Conservation (phyloP, 192 early-diverging fungal species). For the Funneliformis geosporum region DNA sequence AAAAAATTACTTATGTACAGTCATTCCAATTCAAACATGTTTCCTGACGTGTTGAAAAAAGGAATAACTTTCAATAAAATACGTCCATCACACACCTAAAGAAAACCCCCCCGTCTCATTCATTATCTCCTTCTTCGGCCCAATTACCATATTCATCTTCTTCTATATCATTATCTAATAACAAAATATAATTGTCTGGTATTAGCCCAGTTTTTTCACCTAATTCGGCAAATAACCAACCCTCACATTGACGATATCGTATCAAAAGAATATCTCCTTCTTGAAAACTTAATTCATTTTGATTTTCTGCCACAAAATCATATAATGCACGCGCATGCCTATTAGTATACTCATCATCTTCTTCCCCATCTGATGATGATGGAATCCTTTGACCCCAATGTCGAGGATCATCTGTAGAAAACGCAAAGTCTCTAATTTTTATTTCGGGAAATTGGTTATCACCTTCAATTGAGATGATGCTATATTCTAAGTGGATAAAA, state of each 20-base stretch:
- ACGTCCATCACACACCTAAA: not conserved
- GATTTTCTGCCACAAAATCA: slow-evolving; percentile 74
- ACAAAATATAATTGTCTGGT: slow-evolving; percentile 71
- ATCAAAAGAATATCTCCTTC: slow-evolving; percentile 68
- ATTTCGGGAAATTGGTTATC: not conserved
- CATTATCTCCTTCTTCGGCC: not conserved
- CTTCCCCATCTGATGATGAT: slow-evolving; percentile 35
- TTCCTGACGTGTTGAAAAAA: not conserved
- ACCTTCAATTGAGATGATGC: not conserved
- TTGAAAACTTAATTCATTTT: slow-evolving; percentile 65
- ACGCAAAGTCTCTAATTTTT: slow-evolving; percentile 32
- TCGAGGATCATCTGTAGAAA: slow-evolving; percentile 15
- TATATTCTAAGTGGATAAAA: not conserved
- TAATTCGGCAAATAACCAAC: slow-evolving; percentile 75
- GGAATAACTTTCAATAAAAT: not conserved
- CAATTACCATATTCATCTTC: slow-evolving; percentile 24
- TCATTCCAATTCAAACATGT: not conserved
- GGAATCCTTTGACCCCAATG: slow-evolving; percentile 25
- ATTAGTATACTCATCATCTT: slow-evolving; percentile 45
- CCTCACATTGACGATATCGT: slow-evolving; percentile 69
- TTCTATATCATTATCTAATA: slow-evolving; percentile 13
- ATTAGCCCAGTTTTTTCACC: slow-evolving; percentile 66
- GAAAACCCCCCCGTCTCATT: not conserved
- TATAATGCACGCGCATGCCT: slow-evolving; percentile 65
- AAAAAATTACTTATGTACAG: not conserved